These are phyloP conservation scores for Phytophthora boehmeriae DNA, from an alignment of 352 stramenopile genomes.

Conservation along the genomic window DNA sequence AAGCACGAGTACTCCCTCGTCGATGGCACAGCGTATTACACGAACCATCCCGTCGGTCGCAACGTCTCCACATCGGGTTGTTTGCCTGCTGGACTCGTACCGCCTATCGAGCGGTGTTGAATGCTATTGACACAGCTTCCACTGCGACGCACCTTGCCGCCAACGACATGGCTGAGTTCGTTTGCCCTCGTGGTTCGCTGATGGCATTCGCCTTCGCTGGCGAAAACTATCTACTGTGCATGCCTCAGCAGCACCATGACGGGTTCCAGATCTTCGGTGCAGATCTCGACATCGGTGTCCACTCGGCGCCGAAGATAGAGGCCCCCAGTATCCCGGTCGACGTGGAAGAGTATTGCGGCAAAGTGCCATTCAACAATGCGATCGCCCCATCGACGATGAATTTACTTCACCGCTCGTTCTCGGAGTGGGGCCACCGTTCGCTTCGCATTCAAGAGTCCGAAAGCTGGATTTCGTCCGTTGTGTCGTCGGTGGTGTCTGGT, in stretches of 20 bases:
- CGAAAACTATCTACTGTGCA: conserved; percentile 46
- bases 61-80: conserved; percentile 25
- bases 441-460: conserved; percentile 18
- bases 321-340: conserved; percentile 5
- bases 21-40: conserved; percentile 41
- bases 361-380: conserved; percentile 3
- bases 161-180: neutral
- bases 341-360: conserved; percentile 11
- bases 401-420: conserved; percentile 12
- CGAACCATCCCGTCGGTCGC: conserved; percentile 6
- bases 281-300: conserved; percentile 29
- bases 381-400: conserved; percentile 1
- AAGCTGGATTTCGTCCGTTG: conserved; percentile 16
- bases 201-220: conserved; percentile 30
- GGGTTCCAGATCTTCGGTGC: conserved; percentile 29
- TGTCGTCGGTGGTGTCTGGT: conserved; percentile 6
- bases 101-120: conserved; percentile 26
- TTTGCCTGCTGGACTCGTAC: conserved; percentile 20
- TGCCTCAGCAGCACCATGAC: neutral
- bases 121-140: conserved; percentile 16
- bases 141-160: conserved; percentile 12
- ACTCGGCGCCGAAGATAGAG: conserved; percentile 9
- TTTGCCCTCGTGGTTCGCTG: conserved; percentile 8
- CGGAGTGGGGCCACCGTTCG: conserved; percentile 13
- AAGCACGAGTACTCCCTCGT: conserved; percentile 46